Conservation (phyloP, 2,329 filamentous ascomycete species). For the Dothistroma pini region DNA sequence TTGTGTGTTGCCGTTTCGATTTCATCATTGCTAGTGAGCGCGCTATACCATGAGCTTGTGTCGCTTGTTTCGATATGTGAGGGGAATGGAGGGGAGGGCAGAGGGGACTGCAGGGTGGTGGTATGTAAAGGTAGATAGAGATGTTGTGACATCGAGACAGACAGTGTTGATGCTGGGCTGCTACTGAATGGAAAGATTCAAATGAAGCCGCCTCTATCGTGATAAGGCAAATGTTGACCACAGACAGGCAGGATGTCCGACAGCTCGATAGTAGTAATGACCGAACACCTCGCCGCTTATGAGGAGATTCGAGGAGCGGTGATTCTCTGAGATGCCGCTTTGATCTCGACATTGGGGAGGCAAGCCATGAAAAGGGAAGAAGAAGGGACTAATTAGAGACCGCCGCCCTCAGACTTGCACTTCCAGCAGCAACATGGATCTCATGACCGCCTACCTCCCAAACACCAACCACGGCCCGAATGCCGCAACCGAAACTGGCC, state of each 20-base stretch:
- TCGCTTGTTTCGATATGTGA: constrained; percentile 5
- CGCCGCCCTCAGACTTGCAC: no score
- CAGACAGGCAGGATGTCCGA: no score
- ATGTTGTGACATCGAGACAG: background rate
- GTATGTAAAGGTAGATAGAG: background rate
- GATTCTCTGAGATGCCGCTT: no score
- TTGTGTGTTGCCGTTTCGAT: constrained; percentile 1
- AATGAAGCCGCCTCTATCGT: no score
- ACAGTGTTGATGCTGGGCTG: background rate
- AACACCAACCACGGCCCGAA: background rate
- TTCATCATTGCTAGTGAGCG: constrained; percentile 15
- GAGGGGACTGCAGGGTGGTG: background rate
- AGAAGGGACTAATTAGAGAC: no score
- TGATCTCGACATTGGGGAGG: no score
- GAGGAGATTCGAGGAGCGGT: no score
- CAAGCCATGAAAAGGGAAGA: no score
- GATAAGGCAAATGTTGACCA: no score
- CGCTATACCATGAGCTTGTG: constrained; percentile 14
- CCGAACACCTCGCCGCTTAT: no score
- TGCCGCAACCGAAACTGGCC: background rate
- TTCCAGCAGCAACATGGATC: background rate
- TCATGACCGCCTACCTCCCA: background rate
- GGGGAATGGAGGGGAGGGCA: background rate
- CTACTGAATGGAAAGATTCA: background rate
- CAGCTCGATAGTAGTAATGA: no score